Evolutionary conservation across 768 basidiomycete species (phyloP).

Genomic region (Tulasnella sp.): DNA sequence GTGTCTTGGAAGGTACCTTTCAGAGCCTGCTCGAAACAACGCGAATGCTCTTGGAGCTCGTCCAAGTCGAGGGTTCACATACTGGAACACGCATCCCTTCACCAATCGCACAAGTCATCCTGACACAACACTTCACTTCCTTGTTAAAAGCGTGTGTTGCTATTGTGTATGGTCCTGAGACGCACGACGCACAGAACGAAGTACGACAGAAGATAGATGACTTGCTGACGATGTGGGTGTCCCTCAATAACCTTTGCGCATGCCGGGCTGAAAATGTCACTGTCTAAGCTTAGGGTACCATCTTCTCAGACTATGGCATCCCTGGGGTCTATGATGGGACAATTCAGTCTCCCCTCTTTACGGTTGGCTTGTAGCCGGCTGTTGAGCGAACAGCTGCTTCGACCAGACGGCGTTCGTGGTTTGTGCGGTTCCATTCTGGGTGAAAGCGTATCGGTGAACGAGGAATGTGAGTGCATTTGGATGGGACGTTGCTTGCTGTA

Average conservation of each 20-base stretch:
- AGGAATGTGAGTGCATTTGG: constrained; percentile 20
- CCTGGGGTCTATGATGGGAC: constrained; percentile 46
- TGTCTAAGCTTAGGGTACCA: constrained; percentile 37
- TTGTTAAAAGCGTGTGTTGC: constrained; percentile 47
- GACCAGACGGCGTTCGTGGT: constrained; percentile 56
- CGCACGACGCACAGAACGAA: constrained; percentile 37
- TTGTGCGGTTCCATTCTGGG: constrained; percentile 59
- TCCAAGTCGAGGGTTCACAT: constrained; percentile 39
- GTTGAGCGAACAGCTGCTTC: constrained; percentile 56
- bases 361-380: constrained; percentile 48
- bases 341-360: constrained; percentile 29
- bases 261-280: neutral
- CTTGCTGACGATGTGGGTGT: constrained; percentile 49
- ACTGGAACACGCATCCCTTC: constrained; percentile 35
- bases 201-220: constrained; percentile 23
- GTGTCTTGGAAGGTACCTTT: constrained; percentile 33
- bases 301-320: constrained; percentile 53
- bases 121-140: constrained; percentile 47
- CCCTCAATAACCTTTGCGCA: constrained; percentile 11
- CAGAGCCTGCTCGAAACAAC: constrained; percentile 33
- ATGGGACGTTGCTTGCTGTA: neutral
- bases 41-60: constrained; percentile 34
- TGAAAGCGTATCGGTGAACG: constrained; percentile 34
- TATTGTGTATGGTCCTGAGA: constrained; percentile 58
- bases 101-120: constrained; percentile 43